Base-by-base conservation (phyloP, 176 grass and related monocot species). In the Lolium perenne region DNA sequence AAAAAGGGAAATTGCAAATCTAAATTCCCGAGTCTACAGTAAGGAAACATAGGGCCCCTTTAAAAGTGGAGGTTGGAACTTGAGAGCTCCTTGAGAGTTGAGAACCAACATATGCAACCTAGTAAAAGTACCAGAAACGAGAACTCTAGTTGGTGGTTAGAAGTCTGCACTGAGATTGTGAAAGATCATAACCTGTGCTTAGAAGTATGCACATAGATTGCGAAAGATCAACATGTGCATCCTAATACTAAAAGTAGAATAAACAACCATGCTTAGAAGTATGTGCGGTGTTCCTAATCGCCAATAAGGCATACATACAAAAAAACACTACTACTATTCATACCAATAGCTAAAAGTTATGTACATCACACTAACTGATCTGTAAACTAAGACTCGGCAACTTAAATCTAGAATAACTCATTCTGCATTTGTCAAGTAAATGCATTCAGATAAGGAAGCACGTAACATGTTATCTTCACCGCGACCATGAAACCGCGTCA, bases 401-500 rank as follows among this genome's bases (percentile, higher is more conserved):
- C 16, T 35, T 2, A 54, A 54, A n/a, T 69, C 50, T 63, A 84
- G 18, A 88, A 70, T 80, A 84, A 65, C 51, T 70, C 38, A 87
- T 77, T 86, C 80, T 49, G 62, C 25, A 84, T 61, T 35, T 64
- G 4, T 62, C 14, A 46, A 89, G 75, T 55, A 89, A 58, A 59
- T 43, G 38, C 0, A 5, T 72, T 69, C 68, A 83, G 48, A 43
- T 82, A 48, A 54, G 5, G 17, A 76, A 61, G 35, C 18, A 38
- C 32, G 10, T 8, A 46, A 43, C 41, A 72, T 16, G 20, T 76
- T 48, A 85, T 68, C 72, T 82, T 89, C 78, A 87, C 70, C 92
- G 62, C 5, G 82, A 86, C 90, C 90, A 98, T 67, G 96, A 85
- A 9, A 95, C 88, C 1, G 92, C 76, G 71, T 95, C 96, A 59